Conservation (phyloP, 495 filamentous ascomycete species). For the Thozetella sp. region DNA sequence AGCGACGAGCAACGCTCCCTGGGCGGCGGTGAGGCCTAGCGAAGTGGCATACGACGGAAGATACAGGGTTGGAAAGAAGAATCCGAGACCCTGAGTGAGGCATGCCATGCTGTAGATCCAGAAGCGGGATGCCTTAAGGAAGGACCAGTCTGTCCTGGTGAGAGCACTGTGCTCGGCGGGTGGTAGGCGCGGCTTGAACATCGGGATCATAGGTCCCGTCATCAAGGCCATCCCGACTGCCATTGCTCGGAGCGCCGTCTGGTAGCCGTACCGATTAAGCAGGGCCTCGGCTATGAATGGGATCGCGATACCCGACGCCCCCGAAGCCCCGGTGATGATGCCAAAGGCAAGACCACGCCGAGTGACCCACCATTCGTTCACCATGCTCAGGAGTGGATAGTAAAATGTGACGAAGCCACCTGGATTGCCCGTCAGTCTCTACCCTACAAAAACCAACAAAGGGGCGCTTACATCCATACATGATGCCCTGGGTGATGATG, state of each 20-base stretch:
- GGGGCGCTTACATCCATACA: not conserved
- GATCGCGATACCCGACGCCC: constrained; percentile 31
- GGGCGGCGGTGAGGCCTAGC: constrained; percentile 20
- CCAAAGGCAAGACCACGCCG: constrained; percentile 44
- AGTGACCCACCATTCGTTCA: constrained; percentile 40
- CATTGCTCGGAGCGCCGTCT: constrained; percentile 34
- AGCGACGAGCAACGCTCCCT: constrained; percentile 32
- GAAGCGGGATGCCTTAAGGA: constrained; percentile 26
- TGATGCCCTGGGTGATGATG: not conserved
- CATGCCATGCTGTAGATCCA: constrained; percentile 26
- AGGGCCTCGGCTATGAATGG: constrained; percentile 32
- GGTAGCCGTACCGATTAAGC: constrained; percentile 30
- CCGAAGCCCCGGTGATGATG: constrained; percentile 33
- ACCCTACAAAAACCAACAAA: not conserved
- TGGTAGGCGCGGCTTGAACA: constrained; percentile 29
- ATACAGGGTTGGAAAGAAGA: constrained; percentile 32
- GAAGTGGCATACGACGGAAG: constrained; percentile 32
- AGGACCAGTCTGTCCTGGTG: constrained; percentile 14
- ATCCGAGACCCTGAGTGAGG: constrained; percentile 30
- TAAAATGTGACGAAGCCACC: not conserved
- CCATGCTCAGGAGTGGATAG: constrained; percentile 17
- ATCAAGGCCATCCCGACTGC: constrained; percentile 31
- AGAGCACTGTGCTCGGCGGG: constrained; percentile 12
- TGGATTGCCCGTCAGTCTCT: not conserved
- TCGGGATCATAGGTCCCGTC: constrained; percentile 26